These are phyloP conservation scores for Albugo laibachii DNA, from an alignment of 352 stramenopile species.

Conservation along the genomic window DNA sequence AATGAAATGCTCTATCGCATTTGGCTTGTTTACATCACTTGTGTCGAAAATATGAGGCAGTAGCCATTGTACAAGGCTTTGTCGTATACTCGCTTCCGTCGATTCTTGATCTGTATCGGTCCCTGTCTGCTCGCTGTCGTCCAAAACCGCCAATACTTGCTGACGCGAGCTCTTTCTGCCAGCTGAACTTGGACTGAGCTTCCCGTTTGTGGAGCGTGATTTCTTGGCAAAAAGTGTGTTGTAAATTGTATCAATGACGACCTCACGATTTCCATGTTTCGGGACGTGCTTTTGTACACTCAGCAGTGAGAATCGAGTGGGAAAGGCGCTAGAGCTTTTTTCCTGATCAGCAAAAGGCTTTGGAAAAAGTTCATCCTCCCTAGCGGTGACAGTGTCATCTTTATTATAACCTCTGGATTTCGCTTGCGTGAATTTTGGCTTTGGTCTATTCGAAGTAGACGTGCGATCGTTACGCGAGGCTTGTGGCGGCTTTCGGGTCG, in stretches of 20 bases:
- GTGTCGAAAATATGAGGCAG: background rate
- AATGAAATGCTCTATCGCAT: slow-evolving; percentile 47
- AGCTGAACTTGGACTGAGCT: background rate
- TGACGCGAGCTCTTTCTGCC: background rate
- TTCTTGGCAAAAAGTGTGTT: slow-evolving; percentile 37
- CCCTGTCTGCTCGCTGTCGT: slow-evolving; percentile 34
- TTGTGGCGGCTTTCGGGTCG: too few species aligned
- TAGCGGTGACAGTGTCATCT: background rate
- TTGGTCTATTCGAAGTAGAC: too few species aligned
- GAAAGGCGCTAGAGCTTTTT: slow-evolving; percentile 28
- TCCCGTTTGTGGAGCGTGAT: slow-evolving; percentile 4
- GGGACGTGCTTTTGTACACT: slow-evolving; percentile 63
- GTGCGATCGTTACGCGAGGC: too few species aligned
- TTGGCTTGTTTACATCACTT: slow-evolving; percentile 19
- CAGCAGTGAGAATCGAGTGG: slow-evolving; percentile 48
- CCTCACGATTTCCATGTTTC: slow-evolving; percentile 53
- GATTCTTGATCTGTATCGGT: slow-evolving; percentile 43
- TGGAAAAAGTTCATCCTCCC: slow-evolving; percentile 46
- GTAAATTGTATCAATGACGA: slow-evolving; percentile 71
- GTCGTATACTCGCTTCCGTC: slow-evolving; percentile 66
- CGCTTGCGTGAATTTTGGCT: too few species aligned
- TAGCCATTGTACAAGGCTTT: slow-evolving; percentile 11
- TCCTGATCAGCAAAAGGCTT: slow-evolving; percentile 11
- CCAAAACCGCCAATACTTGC: slow-evolving; percentile 23
- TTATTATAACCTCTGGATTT: too few species aligned